Evolutionary conservation across 2,329 filamentous ascomycete species (phyloP).

Genomic region (Fusarium newnesense): DNA sequence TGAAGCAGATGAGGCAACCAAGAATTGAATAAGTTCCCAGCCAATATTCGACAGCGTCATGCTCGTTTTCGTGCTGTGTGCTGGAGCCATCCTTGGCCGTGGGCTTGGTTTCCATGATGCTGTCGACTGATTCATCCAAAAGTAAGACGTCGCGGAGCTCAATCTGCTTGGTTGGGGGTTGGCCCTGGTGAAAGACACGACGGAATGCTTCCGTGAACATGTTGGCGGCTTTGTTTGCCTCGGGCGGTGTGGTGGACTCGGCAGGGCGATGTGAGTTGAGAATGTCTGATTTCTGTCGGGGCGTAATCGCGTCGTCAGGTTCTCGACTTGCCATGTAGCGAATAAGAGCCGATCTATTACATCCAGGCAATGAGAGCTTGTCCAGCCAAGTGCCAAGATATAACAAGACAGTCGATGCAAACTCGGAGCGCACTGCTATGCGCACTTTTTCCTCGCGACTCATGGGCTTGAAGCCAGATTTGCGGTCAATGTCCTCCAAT

Average conservation of each 20-base stretch:
- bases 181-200: constrained; percentile 58
- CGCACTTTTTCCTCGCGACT: constrained; percentile 62
- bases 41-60: constrained; percentile 57
- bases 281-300: constrained; percentile 64
- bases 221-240: constrained; percentile 55
- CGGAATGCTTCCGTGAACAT: constrained; percentile 69
- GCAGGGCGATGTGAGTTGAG: constrained; percentile 59
- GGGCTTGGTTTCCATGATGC: constrained; percentile 64
- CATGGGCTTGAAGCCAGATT: constrained; percentile 66
- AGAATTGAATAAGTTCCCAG: constrained; percentile 66
- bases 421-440: constrained; percentile 62
- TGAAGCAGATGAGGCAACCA: constrained; percentile 68
- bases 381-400: constrained; percentile 66
- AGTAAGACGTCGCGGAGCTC: constrained; percentile 63
- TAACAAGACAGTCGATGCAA: constrained; percentile 60
- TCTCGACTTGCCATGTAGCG: constrained; percentile 63
- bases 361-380: constrained; percentile 60
- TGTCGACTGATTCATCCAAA: constrained; percentile 64
- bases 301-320: constrained; percentile 60
- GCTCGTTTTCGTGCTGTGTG: constrained; percentile 49
- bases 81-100: constrained; percentile 57
- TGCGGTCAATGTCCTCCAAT: constrained; percentile 66
- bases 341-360: constrained; percentile 63
- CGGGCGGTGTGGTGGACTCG: constrained; percentile 51
- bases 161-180: constrained; percentile 52